Evolutionary conservation across 371 early-diverging fungal genomes (phyloP), one percentile per base, ranked within the genome.

Genomic region (Syncephalastrum sp.): DNA sequence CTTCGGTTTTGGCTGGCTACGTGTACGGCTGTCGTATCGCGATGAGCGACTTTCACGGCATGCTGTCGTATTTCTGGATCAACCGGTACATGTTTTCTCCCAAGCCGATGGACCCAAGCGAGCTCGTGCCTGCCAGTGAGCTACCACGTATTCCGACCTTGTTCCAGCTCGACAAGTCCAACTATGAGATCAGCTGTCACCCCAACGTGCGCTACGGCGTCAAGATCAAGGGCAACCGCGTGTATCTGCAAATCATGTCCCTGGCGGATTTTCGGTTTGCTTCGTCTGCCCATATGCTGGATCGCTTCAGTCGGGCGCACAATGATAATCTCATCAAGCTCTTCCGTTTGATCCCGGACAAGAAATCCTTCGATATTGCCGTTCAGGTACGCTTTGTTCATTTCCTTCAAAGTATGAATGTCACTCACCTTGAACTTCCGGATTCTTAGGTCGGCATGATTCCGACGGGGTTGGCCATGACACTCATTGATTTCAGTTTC

Each of bases 41-140:
- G 10, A 52, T 59, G 59, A 51, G 59, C 19, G 43, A 41, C 17
- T 59, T 59, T 23, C 59, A 59, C 24, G 59, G 59, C 10, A 48
- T 21, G n/a, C 33, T 59, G 2, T 53, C 59, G 1, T 59, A 46
- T 29, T 46, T 46, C 38, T 59, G 59, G 59, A 23, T 59, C 6
- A 59, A 59, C 29, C 43, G 38, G 38, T 33, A 33, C 38, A 33
- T 33, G 38, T 33, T 10, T 33, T 33, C 38, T 5, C 38, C 38
- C 12, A 33, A 13, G 45, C 29, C 51, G 38, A 23, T 25, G 27
- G 8, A 5, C 29, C 38, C 14, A 38, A 51, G 15, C 25, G 29
- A 38, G 44, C 21, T 33, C 27, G 17, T 16, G 43, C 38, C 23
- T 3, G 52, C 41, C 4, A 51, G 6, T 14, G 47, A 55, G 24